phyloP scores from a whole-genome alignment of 768 basidiomycete genomes.

The Boletus pseudopeckii region DNA sequence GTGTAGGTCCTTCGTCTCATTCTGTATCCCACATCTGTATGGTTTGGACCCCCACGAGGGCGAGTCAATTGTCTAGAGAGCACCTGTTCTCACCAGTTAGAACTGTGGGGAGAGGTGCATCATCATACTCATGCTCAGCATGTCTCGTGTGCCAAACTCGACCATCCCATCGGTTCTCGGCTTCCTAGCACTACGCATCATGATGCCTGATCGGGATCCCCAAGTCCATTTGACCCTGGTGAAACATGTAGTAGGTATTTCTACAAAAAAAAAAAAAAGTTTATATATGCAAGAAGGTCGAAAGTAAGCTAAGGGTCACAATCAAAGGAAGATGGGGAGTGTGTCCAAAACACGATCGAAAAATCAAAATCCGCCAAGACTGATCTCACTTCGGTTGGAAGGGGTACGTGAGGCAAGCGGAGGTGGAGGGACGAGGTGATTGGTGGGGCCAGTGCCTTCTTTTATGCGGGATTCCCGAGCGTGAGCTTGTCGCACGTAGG shows the following conservation, averaged over 20 bases:
- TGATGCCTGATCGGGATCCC: background rate
- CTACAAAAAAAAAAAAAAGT: constrained; percentile 8
- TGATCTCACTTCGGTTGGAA: constrained; percentile 46
- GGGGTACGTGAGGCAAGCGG: constrained; percentile 36
- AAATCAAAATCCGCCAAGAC: constrained; percentile 35
- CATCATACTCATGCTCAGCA: background rate
- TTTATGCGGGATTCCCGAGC: constrained; percentile 48
- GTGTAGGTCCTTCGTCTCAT: constrained; percentile 3
- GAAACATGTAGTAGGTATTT: background rate
- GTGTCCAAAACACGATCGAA: background rate
- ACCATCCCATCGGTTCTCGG: background rate
- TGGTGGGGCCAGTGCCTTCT: constrained; percentile 26
- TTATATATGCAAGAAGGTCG: constrained; percentile 30
- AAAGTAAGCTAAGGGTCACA: constrained; percentile 25
- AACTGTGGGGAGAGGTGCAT: constrained; percentile 20
- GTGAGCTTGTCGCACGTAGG: constrained; percentile 81
- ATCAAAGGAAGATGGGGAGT: background rate
- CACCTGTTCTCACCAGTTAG: constrained; percentile 7
- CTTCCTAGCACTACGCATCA: background rate
- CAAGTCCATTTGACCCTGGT: background rate
- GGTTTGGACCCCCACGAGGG: background rate
- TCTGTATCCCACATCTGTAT: constrained; percentile 6
- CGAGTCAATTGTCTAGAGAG: constrained; percentile 15
- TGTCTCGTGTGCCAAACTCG: background rate
- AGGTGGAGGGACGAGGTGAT: constrained; percentile 34